These are phyloP conservation scores for Pseudogymnoascus destructans DNA, from an alignment of 2,329 filamentous ascomycete genomes.

Conservation along the genomic window DNA sequence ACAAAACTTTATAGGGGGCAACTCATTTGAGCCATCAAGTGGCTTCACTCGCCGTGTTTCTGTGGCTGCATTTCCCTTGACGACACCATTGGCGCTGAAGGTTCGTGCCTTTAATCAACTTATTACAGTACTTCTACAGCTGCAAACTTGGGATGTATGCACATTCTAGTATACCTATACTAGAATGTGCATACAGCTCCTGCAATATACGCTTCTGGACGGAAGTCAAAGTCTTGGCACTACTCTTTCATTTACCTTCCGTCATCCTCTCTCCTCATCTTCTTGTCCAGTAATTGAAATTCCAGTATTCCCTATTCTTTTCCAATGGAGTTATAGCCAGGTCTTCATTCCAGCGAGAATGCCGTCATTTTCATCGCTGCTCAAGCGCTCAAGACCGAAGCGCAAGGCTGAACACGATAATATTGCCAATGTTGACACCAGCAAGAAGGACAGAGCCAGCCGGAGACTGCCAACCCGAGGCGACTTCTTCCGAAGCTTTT, in stretches of 20 bases:
- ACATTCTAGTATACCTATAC: not conserved
- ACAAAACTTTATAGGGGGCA: not conserved
- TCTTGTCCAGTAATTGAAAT: not conserved
- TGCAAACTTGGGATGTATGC: not conserved
- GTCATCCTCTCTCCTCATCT: not conserved
- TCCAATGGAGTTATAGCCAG: conserved; percentile 6
- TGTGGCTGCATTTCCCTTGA: not conserved
- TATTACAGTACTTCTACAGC: not conserved
- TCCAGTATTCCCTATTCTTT: not conserved
- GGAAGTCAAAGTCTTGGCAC: conserved; percentile 1
- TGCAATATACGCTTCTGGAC: conserved; percentile 1
- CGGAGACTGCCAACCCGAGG: conserved; percentile 3
- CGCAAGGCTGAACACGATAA: conserved; percentile 12
- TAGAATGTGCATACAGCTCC: too few relatives aligned
- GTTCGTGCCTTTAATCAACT: not conserved
- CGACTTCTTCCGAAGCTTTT: not conserved
- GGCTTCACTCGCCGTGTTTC: not conserved
- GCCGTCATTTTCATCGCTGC: conserved; percentile 22
- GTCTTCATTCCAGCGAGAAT: conserved; percentile 13
- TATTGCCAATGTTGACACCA: not conserved
- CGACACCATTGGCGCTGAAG: not conserved
- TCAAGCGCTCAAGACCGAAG: conserved; percentile 17
- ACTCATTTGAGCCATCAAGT: not conserved
- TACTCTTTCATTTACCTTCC: not conserved
- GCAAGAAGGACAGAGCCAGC: not conserved